Base-by-base conservation (phyloP, 2,329 filamentous ascomycete species). In the Penicillium sp. region DNA sequence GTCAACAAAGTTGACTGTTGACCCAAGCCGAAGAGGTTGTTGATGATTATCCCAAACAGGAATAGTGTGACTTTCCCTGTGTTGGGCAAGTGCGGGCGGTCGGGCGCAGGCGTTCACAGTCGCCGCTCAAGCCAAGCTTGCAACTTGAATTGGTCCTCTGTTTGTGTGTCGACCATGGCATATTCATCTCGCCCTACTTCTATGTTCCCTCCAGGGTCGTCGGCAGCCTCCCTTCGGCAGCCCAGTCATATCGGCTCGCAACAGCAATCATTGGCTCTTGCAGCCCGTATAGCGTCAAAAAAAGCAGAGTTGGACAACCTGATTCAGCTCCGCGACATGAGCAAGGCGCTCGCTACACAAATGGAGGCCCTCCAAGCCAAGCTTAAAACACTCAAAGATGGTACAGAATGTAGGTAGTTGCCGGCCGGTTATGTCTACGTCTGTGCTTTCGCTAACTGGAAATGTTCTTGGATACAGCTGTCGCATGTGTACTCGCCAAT, bases 401-500 rank as follows among this genome's bases (percentile, higher is more conserved):
- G 87, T 17, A 87, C 87, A 6, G 86, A 89, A 81, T 84, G 84
- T 86, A 61, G 48, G 67, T 58, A 9, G 31, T 23, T 44, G 54
- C 45, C 45, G 13, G 9, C 8, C 52, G 61, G 19, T 26, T 19
- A 21, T 31, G 23, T 19, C 11, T 19, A 15, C 31, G 11, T 50
- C 7, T 5, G 13, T 17, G 17, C 17, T 2, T 53, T 23, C 7
- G 7, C 29, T 46, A 23, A 44, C 56, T 61, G 19, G 13, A 41
- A 21, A 62, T 52, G 15, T 30, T 49, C 7, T 47, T 60, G 13
- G n/a, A 38, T 15, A 15, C 73, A 86, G 86, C 86, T 64, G 85
- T 90, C 61, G 87, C 87, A 58, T 85, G 84, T 50, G 87, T 90
- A n/a, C 80, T 90, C 70, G 84, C 85, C 45, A 90, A 89, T 71